Evolutionary conservation across 805 yeast genomes (phyloP).

Genomic region (Starmera amethionina): DNA sequence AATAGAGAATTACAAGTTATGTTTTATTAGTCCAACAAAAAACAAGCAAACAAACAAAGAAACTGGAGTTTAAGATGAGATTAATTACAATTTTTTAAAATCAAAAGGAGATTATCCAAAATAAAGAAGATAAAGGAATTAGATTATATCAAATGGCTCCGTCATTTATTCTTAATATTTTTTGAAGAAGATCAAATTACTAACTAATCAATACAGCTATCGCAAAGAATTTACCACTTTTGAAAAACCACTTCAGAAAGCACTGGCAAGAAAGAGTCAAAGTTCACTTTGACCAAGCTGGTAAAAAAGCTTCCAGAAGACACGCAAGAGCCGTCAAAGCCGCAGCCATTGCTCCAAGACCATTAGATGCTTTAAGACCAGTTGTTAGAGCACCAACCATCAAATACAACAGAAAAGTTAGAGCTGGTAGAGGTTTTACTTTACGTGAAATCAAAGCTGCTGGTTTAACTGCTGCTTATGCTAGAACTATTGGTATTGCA

Average conservation of each 20-base stretch:
- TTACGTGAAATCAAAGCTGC: conserved; percentile 97
- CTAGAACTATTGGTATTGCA: conserved; percentile 97
- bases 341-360: conserved; percentile 94
- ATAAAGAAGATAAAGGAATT: too few relatives aligned
- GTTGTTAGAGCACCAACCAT: conserved; percentile 97
- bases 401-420: conserved; percentile 98
- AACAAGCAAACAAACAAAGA: too few relatives aligned
- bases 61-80: too few relatives aligned
- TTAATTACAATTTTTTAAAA: too few relatives aligned
- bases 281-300: conserved; percentile 99
- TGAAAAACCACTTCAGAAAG: conserved; percentile 99
- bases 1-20: too few relatives aligned
- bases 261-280: conserved; percentile 99
- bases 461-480: conserved; percentile 87
- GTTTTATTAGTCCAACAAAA: too few relatives aligned
- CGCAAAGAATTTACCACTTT: conserved; percentile 96
- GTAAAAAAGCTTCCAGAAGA: conserved; percentile 97
- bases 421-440: conserved; percentile 99
- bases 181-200: conserved; percentile 8
- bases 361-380: conserved; percentile 94
- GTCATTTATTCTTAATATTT: too few relatives aligned
- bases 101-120: too few relatives aligned
- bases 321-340: conserved; percentile 89
- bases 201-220: conserved; percentile 53
- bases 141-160: too few relatives aligned